phyloP scores from a whole-genome alignment of 768 basidiomycete species.

The Pseudohyphozyma bogoriensis region DNA sequence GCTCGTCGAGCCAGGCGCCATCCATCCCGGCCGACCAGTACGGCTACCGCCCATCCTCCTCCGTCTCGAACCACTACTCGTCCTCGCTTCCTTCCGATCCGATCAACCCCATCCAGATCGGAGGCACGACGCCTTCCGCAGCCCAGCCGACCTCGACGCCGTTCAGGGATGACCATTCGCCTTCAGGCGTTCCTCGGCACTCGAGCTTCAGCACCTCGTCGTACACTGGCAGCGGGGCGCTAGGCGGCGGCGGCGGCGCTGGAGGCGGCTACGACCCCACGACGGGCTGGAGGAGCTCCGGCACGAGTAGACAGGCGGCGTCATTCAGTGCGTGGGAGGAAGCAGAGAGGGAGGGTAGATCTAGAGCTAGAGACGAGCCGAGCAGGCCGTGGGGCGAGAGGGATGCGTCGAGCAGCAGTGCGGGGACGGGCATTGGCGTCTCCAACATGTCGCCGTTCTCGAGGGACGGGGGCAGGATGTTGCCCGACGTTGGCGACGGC shows the following conservation, averaged over 20 bases:
- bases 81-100: conserved; percentile 19
- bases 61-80: conserved; percentile 9
- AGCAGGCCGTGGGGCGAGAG: not conserved
- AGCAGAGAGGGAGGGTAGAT: conserved; percentile 10
- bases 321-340: not conserved
- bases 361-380: conserved; percentile 7
- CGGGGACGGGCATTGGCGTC: conserved; percentile 8
- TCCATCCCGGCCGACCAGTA: conserved; percentile 16
- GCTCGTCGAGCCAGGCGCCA: not conserved
- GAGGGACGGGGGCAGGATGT: conserved; percentile 11
- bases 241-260: too few species aligned
- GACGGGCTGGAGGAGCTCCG: conserved; percentile 15
- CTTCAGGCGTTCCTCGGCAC: not conserved
- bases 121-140: too few species aligned
- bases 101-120: not conserved
- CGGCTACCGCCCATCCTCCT: conserved; percentile 11
- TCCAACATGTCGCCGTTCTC: conserved; percentile 25
- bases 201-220: not conserved
- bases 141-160: not conserved
- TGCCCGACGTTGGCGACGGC: not conserved
- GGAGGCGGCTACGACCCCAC: conserved; percentile 1
- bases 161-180: not conserved
- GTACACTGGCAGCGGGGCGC: not conserved
- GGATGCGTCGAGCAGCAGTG: not conserved
- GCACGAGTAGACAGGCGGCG: conserved; percentile 6